These are phyloP conservation scores for Carpinus viminea DNA, from an alignment of 306 rosid genomes.

Conservation along the genomic window DNA sequence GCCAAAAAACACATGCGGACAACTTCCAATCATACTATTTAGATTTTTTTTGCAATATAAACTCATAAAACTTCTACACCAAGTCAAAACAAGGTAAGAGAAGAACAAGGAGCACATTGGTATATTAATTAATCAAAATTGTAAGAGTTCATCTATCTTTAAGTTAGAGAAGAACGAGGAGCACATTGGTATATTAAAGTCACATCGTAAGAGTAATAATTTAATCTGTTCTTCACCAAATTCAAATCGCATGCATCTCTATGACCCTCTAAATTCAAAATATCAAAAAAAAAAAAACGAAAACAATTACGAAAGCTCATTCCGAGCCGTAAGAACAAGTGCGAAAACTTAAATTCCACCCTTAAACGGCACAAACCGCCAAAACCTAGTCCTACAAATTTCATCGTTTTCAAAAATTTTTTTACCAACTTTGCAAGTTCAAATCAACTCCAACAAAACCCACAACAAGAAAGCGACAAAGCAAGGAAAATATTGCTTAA, in stretches of 20 bases:
- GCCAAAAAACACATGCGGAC: background rate
- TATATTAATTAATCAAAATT: background rate
- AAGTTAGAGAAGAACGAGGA: no score
- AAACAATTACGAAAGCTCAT: background rate
- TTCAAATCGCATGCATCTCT: background rate
- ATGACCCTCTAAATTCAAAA: background rate
- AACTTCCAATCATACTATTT: background rate
- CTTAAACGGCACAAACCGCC: background rate
- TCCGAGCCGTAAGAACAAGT: background rate
- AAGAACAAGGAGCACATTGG: background rate
- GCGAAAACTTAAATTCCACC: background rate
- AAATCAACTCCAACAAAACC: slow-evolving; percentile 26
- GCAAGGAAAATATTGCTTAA: background rate
- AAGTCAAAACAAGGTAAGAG: background rate
- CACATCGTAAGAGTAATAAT: background rate
- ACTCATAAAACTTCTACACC: background rate
- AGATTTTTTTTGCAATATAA: background rate
- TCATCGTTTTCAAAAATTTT: slow-evolving; percentile 9
- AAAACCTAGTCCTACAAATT: slow-evolving; percentile 26
- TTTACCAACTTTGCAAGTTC: slow-evolving; percentile 21
- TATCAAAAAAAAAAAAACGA: background rate
- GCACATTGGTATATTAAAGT: background rate
- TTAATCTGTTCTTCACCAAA: background rate
- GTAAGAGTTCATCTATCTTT: no score
- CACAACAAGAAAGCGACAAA: background rate